These are phyloP conservation scores for Ashbya aceris DNA, from an alignment of 1,139 yeast genomes.

Conservation along the genomic window DNA sequence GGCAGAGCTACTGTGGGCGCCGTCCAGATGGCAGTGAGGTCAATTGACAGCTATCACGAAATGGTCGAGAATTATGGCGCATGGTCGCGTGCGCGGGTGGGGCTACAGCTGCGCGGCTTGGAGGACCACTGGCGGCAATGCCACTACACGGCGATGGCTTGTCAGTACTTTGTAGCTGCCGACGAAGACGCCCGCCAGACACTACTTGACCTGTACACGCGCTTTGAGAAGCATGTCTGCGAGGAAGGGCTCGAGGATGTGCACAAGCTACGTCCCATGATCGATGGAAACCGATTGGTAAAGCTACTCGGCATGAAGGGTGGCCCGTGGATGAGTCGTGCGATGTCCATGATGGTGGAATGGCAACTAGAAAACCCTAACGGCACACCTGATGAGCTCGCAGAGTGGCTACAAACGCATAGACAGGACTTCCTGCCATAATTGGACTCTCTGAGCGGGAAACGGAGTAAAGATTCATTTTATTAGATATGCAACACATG, in stretches of 20 bases:
- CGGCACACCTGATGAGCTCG: constrained; percentile 37
- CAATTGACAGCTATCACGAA: constrained; percentile 23
- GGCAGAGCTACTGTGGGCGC: constrained; percentile 49
- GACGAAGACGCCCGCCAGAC: constrained; percentile 1
- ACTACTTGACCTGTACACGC: constrained; percentile 28
- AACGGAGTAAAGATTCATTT: no score
- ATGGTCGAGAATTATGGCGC: constrained; percentile 18
- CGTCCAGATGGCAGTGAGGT: constrained; percentile 36
- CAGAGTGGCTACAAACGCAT: not conserved
- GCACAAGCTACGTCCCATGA: constrained; percentile 41
- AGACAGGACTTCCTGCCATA: no score
- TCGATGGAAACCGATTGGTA: constrained; percentile 63
- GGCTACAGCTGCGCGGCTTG: constrained; percentile 47
- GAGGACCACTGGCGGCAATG: constrained; percentile 45
- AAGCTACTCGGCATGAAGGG: constrained; percentile 48
- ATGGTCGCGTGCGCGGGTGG: constrained; percentile 48
- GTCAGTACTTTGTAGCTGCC: constrained; percentile 12
- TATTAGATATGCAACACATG: no score
- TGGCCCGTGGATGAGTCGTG: constrained; percentile 73
- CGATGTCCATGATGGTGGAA: constrained; percentile 45
- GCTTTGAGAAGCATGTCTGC: constrained; percentile 27
- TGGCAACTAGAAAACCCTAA: constrained; percentile 74
- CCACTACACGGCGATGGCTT: constrained; percentile 22
- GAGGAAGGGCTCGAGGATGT: constrained; percentile 34
- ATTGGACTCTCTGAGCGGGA: no score